Base-by-base conservation (phyloP, 176 grass and related monocot genomes). In the Oropetium thomaeum region DNA sequence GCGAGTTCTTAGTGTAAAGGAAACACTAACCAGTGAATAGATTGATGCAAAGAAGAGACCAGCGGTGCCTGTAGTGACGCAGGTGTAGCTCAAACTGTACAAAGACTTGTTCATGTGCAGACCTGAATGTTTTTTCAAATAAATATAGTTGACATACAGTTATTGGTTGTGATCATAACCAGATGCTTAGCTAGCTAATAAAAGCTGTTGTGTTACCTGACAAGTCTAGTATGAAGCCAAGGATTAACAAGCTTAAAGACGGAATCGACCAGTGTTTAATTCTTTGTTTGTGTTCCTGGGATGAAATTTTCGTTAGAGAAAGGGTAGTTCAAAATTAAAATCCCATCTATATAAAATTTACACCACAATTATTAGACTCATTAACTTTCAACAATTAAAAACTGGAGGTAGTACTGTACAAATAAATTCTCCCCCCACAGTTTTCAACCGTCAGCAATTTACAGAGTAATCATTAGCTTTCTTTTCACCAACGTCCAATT, bases 21-120 rank as follows among this genome's bases (percentile, higher is more conserved):
- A n/a, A 43, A 43, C 55, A 80, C 93, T 1, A n/a, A 97, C 90
- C 93, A 97, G 71, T 12, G 88, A 41, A 71, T 93, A 97, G 19
- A 92, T 88, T 42, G n/a, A 82, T 3, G 79, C 37, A 6, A 97
- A 86, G 32, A 93, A 84, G 19, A 93, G 32, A 10, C 93, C 87
- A 5, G 93, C 90, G 0, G 82, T 62, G 33, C 90, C 93, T 5
- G 84, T 54, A 17, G 93, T 93, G 19, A 93, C 57, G 5, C 79
- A 90, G 26, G 93, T 84, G 49, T 97, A 97, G 69, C 93, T 97
- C 31, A 88, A 59, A 29, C 84, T 86, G 69, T 93, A 97, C 43
- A 97, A 29, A 8, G 87, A 88, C 73, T 97, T 97, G 64, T 97
- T 97, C 87, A 97, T 79, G 5, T 16, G 82, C 20, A 97, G 20